Evolutionary conservation across 2,329 filamentous ascomycete species (phyloP), one percentile per base, ranked within the genome.

Genomic region (Whalleya microplaca): DNA sequence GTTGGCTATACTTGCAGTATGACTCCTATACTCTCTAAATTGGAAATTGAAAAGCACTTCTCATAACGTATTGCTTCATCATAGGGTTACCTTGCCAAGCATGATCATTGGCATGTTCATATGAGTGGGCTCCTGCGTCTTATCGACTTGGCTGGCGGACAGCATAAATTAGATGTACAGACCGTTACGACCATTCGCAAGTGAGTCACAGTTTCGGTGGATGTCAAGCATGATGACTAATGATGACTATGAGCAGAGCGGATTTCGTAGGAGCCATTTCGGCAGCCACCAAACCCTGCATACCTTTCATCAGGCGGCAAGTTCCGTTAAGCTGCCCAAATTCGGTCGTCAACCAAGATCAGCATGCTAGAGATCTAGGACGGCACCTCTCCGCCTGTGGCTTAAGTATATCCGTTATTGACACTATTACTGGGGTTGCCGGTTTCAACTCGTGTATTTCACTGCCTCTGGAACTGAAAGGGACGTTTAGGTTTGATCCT

Each of bases 41-140:
- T 3, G 37, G 23, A 20, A 27, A 27, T 43, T 16, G 32, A 51
- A 21, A 21, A 37, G 8, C 32, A 37, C 10, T 37, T 3, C 32
- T 37, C n/a, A n/a, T n/a, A 16, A 37, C 10, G 32, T 12, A 37
- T 12, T 37, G 3, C 14, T 37, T 16, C 14, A 37, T 12, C 3
- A 6, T 20, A 72, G 69, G 65, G 66, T n/a, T 71, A 71, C 19
- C 66, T 70, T 7, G 71, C 72, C 16, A 68, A 72, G 18, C 66
- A 73, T 45, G 71, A 75, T 46, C 72, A 75, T 56, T 75, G 73
- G 73, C 64, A 72, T 48, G 57, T 75, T 14, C 73, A 75, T 37
- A 75, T 75, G 72, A 64, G 64, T 29, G 73, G 72, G 0, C 64
- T 75, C 0, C 55, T 64, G 40, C 66, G 70, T 23, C 64, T 74